Evolutionary conservation across 1,139 yeast genomes (phyloP).

Genomic region (Taiozyma sp.): DNA sequence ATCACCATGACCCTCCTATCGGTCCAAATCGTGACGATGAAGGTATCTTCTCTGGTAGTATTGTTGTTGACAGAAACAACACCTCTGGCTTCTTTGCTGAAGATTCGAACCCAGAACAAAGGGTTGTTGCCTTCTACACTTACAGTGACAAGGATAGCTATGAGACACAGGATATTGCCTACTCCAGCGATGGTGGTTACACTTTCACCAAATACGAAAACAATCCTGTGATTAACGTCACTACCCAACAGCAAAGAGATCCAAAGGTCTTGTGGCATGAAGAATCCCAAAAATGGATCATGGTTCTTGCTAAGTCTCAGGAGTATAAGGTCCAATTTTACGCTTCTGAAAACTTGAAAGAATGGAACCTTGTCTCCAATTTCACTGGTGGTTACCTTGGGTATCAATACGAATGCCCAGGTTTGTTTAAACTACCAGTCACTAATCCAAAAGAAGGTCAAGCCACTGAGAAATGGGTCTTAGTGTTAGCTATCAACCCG

Average conservation of each 20-base stretch:
- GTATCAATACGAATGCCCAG: conserved; percentile 37
- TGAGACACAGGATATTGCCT: conserved; percentile 31
- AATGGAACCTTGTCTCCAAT: conserved; percentile 29
- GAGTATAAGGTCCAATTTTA: conserved; percentile 30
- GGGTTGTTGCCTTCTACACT: conserved; percentile 35
- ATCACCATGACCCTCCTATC: conserved; percentile 28
- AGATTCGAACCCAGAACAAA: conserved; percentile 24
- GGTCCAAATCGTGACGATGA: conserved; percentile 24
- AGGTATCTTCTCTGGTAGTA: conserved; percentile 32
- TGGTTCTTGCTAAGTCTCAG: conserved; percentile 32
- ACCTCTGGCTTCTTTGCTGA: conserved; percentile 32
- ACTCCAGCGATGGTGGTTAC: conserved; percentile 33
- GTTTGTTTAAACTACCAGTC: conserved; percentile 27
- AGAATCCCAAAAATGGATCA: conserved; percentile 30
- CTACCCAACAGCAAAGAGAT: conserved; percentile 32
- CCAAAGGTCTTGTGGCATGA: conserved; percentile 38
- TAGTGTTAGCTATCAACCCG: conserved; percentile 33
- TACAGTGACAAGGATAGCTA: conserved; percentile 17
- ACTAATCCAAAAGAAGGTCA: conserved; percentile 13
- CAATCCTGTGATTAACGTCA: conserved; percentile 31
- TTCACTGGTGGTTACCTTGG: conserved; percentile 31
- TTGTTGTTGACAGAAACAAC: conserved; percentile 32
- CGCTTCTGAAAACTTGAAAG: conserved; percentile 27
- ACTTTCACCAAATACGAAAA: conserved; percentile 27
- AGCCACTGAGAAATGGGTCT: conserved; percentile 27